phyloP scores from a whole-genome alignment of 352 stramenopile genomes.

The Globisporangium parvum region DNA sequence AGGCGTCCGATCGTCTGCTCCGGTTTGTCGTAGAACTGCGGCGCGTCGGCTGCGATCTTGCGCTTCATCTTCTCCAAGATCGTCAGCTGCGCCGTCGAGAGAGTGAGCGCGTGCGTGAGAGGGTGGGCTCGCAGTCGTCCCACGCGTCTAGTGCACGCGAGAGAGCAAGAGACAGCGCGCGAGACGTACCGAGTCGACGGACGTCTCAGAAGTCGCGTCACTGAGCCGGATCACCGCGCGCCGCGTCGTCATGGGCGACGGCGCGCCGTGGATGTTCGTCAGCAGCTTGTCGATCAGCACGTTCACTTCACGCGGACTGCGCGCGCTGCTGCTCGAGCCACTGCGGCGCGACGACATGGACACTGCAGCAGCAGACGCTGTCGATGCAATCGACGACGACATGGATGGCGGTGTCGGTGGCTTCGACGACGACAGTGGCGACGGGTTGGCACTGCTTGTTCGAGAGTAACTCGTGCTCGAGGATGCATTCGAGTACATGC shows the following conservation, averaged over 20 bases:
- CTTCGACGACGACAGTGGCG: slow-evolving; percentile 10
- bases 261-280: slow-evolving; percentile 38
- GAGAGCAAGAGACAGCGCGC: background rate
- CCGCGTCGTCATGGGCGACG: slow-evolving; percentile 49
- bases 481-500: slow-evolving; percentile 3
- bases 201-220: slow-evolving; percentile 24
- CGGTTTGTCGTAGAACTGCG: slow-evolving; percentile 33
- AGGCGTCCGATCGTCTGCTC: slow-evolving; percentile 44
- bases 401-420: slow-evolving; percentile 6
- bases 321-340: slow-evolving; percentile 15
- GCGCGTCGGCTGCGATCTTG: slow-evolving; percentile 38
- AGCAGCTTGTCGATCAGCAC: slow-evolving; percentile 52
- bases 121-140: background rate
- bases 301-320: slow-evolving; percentile 39
- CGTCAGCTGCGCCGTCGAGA: slow-evolving; percentile 27
- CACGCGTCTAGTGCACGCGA: background rate
- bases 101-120: background rate
- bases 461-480: slow-evolving; percentile 3
- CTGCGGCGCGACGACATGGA: slow-evolving; percentile 22
- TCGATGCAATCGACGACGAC: slow-evolving; percentile 9
- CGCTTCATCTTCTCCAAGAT: slow-evolving; percentile 79
- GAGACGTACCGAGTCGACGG: slow-evolving; percentile 28
- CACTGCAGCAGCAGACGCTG: slow-evolving; percentile 22
- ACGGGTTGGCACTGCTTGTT: background rate
- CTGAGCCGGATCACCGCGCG: slow-evolving; percentile 50